Evolutionary conservation across 495 filamentous ascomycete species (phyloP).

Genomic region (Aspergillus panamensis): DNA sequence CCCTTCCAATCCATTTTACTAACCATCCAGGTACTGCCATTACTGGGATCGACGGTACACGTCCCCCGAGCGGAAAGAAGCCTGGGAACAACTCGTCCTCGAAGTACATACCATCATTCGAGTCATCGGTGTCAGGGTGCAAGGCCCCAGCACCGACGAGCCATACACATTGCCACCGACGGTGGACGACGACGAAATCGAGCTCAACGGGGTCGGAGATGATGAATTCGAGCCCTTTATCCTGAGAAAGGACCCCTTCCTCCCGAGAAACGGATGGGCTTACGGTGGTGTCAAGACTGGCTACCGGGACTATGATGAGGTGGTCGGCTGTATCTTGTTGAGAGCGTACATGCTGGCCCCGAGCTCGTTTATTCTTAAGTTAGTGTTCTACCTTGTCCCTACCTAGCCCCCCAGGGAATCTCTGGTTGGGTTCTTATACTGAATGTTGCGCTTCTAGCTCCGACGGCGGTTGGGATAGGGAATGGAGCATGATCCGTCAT

Average conservation of each 20-base stretch:
- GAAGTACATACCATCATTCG: neutral
- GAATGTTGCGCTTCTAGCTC: neutral
- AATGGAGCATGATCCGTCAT: neutral
- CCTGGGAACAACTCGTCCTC: neutral
- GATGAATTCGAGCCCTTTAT: neutral
- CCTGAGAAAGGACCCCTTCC: neutral
- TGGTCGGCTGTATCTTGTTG: neutral
- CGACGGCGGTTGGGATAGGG: neutral
- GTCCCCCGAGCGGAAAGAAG: neutral
- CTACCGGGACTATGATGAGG: neutral
- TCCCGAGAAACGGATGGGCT: neutral
- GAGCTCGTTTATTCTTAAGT: neutral
- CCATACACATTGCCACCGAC: neutral
- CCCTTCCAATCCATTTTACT: too few relatives aligned
- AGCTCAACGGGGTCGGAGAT: neutral
- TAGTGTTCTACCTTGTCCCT: neutral
- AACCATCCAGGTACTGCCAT: too few relatives aligned
- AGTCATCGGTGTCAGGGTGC: neutral
- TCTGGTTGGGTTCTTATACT: neutral
- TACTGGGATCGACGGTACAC: too few relatives aligned
- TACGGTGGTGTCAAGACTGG: neutral
- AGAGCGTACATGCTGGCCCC: neutral
- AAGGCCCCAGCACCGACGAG: neutral
- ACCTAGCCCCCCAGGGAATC: neutral
- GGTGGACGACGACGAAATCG: neutral